Evolutionary conservation across 371 early-diverging fungal genomes (phyloP).

Genomic region (Rhizopus stolonifer): DNA sequence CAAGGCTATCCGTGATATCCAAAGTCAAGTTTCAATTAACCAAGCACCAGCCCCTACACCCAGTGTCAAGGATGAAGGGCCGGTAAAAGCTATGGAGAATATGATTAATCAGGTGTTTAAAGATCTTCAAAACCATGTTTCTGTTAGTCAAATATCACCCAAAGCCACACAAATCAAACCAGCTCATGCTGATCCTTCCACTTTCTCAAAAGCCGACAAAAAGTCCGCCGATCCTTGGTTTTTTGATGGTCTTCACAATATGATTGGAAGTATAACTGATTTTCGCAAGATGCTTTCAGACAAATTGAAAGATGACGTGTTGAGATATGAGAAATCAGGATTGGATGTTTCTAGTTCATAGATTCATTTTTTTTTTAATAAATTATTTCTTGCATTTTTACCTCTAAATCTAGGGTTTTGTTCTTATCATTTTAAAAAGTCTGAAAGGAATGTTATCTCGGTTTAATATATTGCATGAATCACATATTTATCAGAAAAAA

Average conservation of each 20-base stretch:
- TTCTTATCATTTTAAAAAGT: no score
- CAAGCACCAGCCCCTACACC: no score
- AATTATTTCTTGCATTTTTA: no score
- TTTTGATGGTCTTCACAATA: not conserved
- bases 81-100: not conserved
- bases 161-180: not conserved
- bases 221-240: not conserved
- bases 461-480: no score
- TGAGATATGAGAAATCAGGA: not conserved
- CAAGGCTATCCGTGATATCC: no score
- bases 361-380: not conserved
- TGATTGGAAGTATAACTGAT: not conserved
- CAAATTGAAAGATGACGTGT: not conserved
- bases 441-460: no score
- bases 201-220: not conserved
- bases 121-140: not conserved
- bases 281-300: not conserved
- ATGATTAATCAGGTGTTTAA: not conserved
- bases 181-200: no score
- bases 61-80: no score
- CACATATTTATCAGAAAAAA: no score
- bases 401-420: no score
- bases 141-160: not conserved
- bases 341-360: not conserved
- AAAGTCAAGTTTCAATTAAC: no score